phyloP scores from a whole-genome alignment of 306 rosid genomes.

The Cucumis cinereus region DNA sequence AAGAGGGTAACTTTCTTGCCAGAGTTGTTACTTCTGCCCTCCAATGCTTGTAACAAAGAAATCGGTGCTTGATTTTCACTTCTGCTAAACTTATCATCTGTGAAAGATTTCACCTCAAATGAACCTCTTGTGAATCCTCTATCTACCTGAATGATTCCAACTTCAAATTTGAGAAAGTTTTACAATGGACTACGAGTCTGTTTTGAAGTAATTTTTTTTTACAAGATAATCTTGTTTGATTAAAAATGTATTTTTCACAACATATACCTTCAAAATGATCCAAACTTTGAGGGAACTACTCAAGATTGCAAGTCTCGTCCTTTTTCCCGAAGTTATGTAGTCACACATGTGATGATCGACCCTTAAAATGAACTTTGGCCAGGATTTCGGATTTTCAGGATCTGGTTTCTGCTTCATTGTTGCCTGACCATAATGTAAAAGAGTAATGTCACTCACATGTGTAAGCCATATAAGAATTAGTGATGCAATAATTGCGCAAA shows the following conservation, averaged over 20 bases:
- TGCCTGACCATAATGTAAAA: slow-evolving; percentile 37
- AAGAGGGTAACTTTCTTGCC: slow-evolving; percentile 43
- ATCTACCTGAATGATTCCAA: slow-evolving; percentile 54
- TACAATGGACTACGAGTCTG: neutral
- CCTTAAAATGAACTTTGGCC: slow-evolving; percentile 81
- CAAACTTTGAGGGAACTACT: slow-evolving; percentile 94
- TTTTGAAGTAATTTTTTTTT: neutral
- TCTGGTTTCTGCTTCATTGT: slow-evolving; percentile 46
- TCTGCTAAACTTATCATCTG: slow-evolving; percentile 43
- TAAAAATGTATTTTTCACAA: neutral
- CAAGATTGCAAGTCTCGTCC: slow-evolving; percentile 72
- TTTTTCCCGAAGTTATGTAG: slow-evolving; percentile 71
- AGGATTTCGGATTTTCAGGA: slow-evolving; percentile 63
- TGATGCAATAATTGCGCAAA: neutral
- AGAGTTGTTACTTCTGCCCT: slow-evolving; percentile 27
- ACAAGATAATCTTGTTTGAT: neutral
- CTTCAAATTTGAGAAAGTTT: neutral
- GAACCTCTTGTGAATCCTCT: slow-evolving; percentile 85
- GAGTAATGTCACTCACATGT: neutral
- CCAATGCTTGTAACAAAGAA: slow-evolving; percentile 44
- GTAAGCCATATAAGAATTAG: neutral
- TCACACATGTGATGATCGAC: slow-evolving; percentile 81
- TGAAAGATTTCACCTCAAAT: slow-evolving; percentile 57
- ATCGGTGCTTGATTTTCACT: slow-evolving; percentile 38
- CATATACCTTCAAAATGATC: slow-evolving; percentile 73